Evolutionary conservation across 2,329 filamentous ascomycete species (phyloP).

Genomic region (Paradendryphiella salina): DNA sequence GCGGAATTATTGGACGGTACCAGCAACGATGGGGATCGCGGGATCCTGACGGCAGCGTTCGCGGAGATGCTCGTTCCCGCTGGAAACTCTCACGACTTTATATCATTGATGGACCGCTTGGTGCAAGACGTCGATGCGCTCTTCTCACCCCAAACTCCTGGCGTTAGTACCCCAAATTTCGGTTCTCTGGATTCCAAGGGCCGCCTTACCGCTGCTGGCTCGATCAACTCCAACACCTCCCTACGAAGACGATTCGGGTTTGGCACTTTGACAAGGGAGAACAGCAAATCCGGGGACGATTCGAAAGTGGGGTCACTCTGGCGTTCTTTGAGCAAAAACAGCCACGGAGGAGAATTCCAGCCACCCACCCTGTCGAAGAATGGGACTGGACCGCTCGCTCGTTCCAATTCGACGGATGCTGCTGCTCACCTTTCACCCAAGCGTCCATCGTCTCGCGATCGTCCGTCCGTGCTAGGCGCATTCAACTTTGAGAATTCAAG

Average conservation of each 20-base stretch:
- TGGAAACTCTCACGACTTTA: constrained; percentile 77
- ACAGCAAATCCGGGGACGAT: constrained; percentile 70
- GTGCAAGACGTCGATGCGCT: constrained; percentile 87
- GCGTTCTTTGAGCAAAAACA: constrained; percentile 84
- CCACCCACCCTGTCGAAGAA: constrained; percentile 67
- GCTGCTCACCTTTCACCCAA: constrained; percentile 59
- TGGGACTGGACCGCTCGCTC: constrained; percentile 56
- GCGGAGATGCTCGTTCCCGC: constrained; percentile 81
- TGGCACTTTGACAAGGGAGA: constrained; percentile 73
- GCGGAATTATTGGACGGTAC: constrained; percentile 88
- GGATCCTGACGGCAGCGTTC: constrained; percentile 84
- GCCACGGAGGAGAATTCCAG: constrained; percentile 52
- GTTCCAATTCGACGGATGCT: constrained; percentile 78
- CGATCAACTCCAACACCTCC: constrained; percentile 84
- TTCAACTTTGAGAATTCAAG: constrained; percentile 54
- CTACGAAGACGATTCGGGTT: constrained; percentile 83
- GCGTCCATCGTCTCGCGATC: constrained; percentile 61
- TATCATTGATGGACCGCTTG: constrained; percentile 83
- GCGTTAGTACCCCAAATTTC: constrained; percentile 53
- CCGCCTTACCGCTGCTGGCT: constrained; percentile 68
- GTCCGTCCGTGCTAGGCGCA: constrained; percentile 53
- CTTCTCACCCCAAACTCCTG: constrained; percentile 68
- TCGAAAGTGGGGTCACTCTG: constrained; percentile 77
- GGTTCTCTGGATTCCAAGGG: constrained; percentile 63
- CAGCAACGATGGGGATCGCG: constrained; percentile 86